Base-by-base conservation (phyloP, 208 protist species). In the Leishmania braziliensis region DNA sequence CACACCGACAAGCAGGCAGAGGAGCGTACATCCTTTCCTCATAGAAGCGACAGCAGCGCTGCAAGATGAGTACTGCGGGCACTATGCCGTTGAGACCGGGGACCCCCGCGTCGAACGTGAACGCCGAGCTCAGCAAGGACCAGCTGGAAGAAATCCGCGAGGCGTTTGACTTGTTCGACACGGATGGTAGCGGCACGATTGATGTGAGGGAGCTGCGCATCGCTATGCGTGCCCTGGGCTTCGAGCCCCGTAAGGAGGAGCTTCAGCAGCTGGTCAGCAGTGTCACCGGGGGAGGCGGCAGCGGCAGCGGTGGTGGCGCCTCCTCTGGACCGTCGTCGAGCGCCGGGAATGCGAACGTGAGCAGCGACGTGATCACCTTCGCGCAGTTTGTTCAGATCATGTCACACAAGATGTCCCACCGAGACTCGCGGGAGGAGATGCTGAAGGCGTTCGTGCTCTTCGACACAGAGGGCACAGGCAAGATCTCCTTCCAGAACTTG, bases 131-230 rank as follows among this genome's bases (percentile, higher is more conserved):
- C 53, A 96, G 89, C 39, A 91, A 91, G 56, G 94, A 97, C 46
- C 94, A 97, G 80, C 86, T 89, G 26, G 91, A 99, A 71, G 97
- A 98, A 80, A 98, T 99, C 36, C 93, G 93, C 46, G 98, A 99
- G 81, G 98, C 98, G 0, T 99, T 99, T 77, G 97, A 99, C 58
- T 93, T 99, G 29, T 99, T 99, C 77, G 98, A 99, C 87, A 97
- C 95, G 16, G 97, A 99, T 73, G 96, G 98, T 69, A 96, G 91
- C 79, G 98, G 98, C 46, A 91, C 86, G 4, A 99, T 99, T 81
- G 95, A 98, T 73, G 93, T 88, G 33, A 95, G 97, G 83, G 95
- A 99, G 87, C 86, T 99, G 71, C 96, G 98, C 72, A 92, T 99
- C 23, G 95, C 97, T 10, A 98, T 99, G 96, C 92, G 95, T 0